Evolutionary conservation across 805 yeast genomes (phyloP), one percentile per base, ranked within the genome.

Genomic region (Phaffomyces antillensis): DNA sequence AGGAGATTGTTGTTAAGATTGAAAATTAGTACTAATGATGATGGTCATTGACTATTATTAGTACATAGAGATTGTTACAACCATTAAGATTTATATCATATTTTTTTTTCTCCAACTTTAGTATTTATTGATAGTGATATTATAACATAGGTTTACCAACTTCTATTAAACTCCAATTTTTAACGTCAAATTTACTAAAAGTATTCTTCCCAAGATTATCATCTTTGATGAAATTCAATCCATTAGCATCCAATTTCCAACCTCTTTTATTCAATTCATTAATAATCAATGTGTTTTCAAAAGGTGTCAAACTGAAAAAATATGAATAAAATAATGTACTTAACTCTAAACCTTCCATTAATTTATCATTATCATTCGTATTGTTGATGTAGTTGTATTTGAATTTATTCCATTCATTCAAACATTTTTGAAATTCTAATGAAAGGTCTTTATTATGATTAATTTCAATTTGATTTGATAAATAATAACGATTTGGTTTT

Each of bases 251-350:
- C 37, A 28, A 42, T 42, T 79, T 71, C 99, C 99, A 91, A 36
- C 89, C 86, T 55, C 96, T 75, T 49, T 73, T 72, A 49, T 68
- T 59, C 49, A 91, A 72, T 65, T 93, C 98, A 54, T 77, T 72
- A 6, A 95, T 89, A 1, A 96, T 86, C 41, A 81, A 66, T 50
- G 71, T 75, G 57, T 83, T 88, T 53, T 82, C 82, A 56, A 80
- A 81, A 12, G 84, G 73, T 18, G 85, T 85, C 54, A 78, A 81
- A 40, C 69, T 65, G 49, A 86, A 93, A 67, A 93, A 93, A 67
- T 89, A 93, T 36, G 90, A 85, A 70, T 87, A 93, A 56, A 91
- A 91, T 54, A 93, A 66, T 5, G 54, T 50, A 5, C 49, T 47
- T 33, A 47, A 41, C 31, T 54, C 58, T 18, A 56, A 39, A 15